Percentiles rank a stretch among this genome's conserved stretches.
phyloP scores from a whole-genome alignment of 192 early-diverging fungal genomes.

The Chytriomyces sp. region DNA sequence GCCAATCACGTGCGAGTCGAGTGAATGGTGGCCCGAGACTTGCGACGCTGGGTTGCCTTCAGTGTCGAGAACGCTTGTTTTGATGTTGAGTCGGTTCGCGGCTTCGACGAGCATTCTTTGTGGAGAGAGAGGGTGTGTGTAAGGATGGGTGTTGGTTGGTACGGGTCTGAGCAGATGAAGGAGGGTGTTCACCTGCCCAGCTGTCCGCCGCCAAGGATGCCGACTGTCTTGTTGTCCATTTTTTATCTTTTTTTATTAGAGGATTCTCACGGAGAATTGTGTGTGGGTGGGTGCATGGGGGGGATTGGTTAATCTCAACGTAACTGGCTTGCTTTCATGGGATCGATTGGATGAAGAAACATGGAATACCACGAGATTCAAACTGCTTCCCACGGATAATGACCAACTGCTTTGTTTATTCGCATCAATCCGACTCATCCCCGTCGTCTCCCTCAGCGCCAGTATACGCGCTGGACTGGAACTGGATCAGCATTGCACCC shows the following conservation, averaged over 20 bases:
- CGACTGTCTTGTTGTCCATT: slow-evolving; percentile 44
- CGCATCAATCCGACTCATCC: slow-evolving; percentile 34
- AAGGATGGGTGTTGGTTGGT: not conserved
- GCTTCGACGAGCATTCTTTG: slow-evolving; percentile 92
- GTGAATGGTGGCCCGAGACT: slow-evolving; percentile 69
- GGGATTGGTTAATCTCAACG: not conserved
- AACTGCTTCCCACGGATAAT: not conserved
- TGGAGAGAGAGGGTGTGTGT: not conserved
- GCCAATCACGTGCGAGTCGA: slow-evolving; percentile 75
- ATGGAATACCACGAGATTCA: too few species aligned
- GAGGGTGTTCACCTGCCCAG: slow-evolving; percentile 73
- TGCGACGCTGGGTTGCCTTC: slow-evolving; percentile 80
- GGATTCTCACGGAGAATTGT: too few species aligned
- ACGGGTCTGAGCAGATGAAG: not conserved
- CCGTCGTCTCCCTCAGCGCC: slow-evolving; percentile 8
- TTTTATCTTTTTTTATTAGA: slow-evolving; percentile 16
- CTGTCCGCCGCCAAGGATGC: slow-evolving; percentile 88
- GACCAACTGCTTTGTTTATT: not conserved
- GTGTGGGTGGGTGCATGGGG: too few species aligned
- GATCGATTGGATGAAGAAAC: not conserved
- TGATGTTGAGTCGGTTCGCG: slow-evolving; percentile 87
- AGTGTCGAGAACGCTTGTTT: slow-evolving; percentile 83
- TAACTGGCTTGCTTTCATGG: not conserved
- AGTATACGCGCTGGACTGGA: not conserved
- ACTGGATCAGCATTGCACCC: slow-evolving; percentile 50